These are phyloP conservation scores for Gracilaria gracilis DNA, from an alignment of 23 red algal genomes.

Conservation along the genomic window DNA sequence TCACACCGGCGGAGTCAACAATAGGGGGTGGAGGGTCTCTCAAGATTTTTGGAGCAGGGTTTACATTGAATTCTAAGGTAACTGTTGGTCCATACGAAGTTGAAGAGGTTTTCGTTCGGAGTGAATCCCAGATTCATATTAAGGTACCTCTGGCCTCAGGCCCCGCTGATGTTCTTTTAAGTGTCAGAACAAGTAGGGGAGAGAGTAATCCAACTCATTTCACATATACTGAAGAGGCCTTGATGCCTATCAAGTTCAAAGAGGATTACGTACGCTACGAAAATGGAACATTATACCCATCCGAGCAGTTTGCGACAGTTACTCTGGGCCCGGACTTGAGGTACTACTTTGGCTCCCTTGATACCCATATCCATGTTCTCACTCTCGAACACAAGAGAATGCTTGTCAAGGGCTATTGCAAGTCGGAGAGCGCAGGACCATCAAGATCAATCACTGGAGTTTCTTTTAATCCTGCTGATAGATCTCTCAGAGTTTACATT, in stretches of 20 bases:
- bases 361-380: conserved; percentile 56
- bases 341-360: conserved; percentile 63
- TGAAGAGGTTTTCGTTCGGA: conserved; percentile 28
- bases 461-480: conserved; percentile 70
- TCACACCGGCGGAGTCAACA: conserved; percentile 36
- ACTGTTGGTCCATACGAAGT: conserved; percentile 30
- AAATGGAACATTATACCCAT: conserved; percentile 35
- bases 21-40: conserved; percentile 33
- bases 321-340: conserved; percentile 57
- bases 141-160: conserved; percentile 29
- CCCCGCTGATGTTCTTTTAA: conserved; percentile 49
- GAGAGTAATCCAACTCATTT: conserved; percentile 51
- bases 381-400: conserved; percentile 42
- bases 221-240: conserved; percentile 38
- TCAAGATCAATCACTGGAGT: conserved; percentile 49
- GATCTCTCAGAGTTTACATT: conserved; percentile 34
- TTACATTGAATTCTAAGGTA: conserved; percentile 39
- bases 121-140: conserved; percentile 46
- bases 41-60: conserved; percentile 49
- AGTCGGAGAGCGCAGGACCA: conserved; percentile 47
- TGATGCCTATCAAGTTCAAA: conserved; percentile 61
- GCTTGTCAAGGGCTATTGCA: conserved; percentile 43
- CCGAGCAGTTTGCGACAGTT: conserved; percentile 57
- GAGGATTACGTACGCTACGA: conserved; percentile 43
- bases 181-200: conserved; percentile 23